These are phyloP conservation scores for Leishmania guyanensis DNA, from an alignment of 208 protist genomes.

Conservation along the genomic window DNA sequence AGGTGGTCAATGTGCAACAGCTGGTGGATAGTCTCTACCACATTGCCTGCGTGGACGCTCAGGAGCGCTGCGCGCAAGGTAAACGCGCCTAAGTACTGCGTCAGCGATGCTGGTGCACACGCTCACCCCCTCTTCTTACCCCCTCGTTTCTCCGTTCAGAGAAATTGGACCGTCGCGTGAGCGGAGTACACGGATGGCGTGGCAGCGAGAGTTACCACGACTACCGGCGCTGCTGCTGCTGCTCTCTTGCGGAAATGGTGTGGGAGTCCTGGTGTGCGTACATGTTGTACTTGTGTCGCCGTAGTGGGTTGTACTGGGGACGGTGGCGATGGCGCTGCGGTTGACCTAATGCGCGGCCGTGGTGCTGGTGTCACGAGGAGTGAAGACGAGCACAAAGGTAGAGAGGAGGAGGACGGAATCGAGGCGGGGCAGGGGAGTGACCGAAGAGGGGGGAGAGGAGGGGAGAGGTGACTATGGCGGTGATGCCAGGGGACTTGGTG, in stretches of 20 bases:
- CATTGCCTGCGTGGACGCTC: conserved; percentile 72
- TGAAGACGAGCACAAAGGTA: background rate
- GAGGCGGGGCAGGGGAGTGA: background rate
- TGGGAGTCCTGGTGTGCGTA: background rate
- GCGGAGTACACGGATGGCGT: background rate
- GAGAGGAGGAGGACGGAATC: background rate
- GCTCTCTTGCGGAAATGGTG: background rate
- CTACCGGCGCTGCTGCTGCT: background rate
- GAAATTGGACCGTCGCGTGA: background rate
- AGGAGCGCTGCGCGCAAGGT: conserved; percentile 47
- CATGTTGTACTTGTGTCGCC: background rate
- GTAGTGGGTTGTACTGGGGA: background rate
- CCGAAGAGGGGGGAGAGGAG: background rate
- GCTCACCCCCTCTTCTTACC: background rate
- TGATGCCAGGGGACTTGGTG: background rate
- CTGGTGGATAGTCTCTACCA: conserved; percentile 85
- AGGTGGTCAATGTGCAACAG: conserved; percentile 92
- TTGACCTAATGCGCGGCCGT: background rate
- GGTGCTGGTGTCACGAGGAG: background rate
- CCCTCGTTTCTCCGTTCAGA: background rate
- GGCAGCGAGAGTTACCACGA: background rate
- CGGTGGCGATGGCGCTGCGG: background rate
- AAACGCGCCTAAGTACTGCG: conserved; percentile 21
- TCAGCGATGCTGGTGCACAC: background rate
- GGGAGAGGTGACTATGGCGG: background rate